Evolutionary conservation across 1,139 yeast species (phyloP).

Genomic region (Sugiyamaella sp.): DNA sequence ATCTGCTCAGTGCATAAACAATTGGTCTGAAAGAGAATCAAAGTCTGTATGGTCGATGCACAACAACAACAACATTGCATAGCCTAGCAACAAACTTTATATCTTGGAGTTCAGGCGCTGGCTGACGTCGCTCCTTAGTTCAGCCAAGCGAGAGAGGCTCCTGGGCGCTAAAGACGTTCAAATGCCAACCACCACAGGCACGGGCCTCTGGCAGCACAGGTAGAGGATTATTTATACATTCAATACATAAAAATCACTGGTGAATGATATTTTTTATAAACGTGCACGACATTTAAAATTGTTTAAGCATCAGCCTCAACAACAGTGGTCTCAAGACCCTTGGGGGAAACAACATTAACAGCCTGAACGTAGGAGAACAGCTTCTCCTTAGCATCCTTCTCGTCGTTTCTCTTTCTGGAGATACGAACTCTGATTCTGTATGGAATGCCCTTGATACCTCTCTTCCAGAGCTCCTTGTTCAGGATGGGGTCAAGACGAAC

Average conservation of each 20-base stretch:
- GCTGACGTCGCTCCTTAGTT: no score
- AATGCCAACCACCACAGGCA: background rate
- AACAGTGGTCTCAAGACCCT: conserved; percentile 98
- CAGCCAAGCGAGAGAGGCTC: no score
- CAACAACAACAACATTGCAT: background rate
- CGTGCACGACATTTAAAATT: conserved; percentile 8
- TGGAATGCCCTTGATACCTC: conserved; percentile 99
- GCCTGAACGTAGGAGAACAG: conserved; percentile 98
- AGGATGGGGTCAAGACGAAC: conserved; percentile 99
- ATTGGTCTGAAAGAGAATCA: background rate
- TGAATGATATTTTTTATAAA: conserved; percentile 13
- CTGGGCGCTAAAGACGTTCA: background rate
- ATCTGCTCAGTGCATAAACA: background rate
- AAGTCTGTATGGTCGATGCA: background rate
- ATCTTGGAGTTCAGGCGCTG: no score
- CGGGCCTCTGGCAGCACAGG: background rate
- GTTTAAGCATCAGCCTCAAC: conserved; percentile 60
- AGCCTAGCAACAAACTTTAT: background rate
- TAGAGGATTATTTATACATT: conserved; percentile 16
- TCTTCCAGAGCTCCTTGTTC: conserved; percentile 98
- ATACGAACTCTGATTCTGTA: conserved; percentile 98
- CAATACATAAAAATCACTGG: conserved; percentile 18
- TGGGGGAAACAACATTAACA: conserved; percentile 89
- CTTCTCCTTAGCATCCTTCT: conserved; percentile 98
- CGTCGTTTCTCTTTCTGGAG: conserved; percentile 99